Conservation (phyloP, 176 grass and related monocot genomes). For the Carex littledalei region DNA sequence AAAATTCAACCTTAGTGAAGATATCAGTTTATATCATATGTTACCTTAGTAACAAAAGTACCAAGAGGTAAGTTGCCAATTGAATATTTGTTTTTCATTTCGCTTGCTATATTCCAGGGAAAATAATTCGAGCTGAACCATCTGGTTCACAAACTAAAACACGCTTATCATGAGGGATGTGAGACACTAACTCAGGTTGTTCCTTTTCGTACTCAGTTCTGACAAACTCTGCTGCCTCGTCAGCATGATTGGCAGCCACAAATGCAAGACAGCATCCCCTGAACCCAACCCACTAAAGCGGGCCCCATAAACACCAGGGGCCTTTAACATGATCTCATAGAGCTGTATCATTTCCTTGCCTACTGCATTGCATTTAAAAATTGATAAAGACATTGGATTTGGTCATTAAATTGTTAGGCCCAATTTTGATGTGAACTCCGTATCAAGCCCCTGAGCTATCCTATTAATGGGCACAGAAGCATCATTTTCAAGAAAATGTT, state of each 20-base stretch:
- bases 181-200: constrained; percentile 56
- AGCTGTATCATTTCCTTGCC: constrained; percentile 90
- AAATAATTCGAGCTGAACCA: constrained; percentile 47
- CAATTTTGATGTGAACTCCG: not conserved
- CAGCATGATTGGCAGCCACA: constrained; percentile 35
- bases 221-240: constrained; percentile 56
- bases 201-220: constrained; percentile 52
- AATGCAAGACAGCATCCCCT: constrained; percentile 90
- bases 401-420: not conserved
- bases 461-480: not conserved
- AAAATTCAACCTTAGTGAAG: no score
- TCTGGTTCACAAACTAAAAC: constrained; percentile 73
- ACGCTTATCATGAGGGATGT: constrained; percentile 44
- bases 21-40: no score
- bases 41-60: no score
- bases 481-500: not conserved
- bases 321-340: constrained; percentile 82
- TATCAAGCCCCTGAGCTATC: not conserved
- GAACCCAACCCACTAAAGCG: constrained; percentile 96
- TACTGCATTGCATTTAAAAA: constrained; percentile 30
- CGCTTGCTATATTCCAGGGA: constrained; percentile 19
- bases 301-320: constrained; percentile 71
- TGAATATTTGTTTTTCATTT: no score
- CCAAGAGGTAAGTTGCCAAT: no score
- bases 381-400: not conserved